A percentile compares a stretch with the other conserved stretches of the same genome.
phyloP scores from a whole-genome alignment of 2,329 filamentous ascomycete species.

The Chrysoporthe austroafricana region DNA sequence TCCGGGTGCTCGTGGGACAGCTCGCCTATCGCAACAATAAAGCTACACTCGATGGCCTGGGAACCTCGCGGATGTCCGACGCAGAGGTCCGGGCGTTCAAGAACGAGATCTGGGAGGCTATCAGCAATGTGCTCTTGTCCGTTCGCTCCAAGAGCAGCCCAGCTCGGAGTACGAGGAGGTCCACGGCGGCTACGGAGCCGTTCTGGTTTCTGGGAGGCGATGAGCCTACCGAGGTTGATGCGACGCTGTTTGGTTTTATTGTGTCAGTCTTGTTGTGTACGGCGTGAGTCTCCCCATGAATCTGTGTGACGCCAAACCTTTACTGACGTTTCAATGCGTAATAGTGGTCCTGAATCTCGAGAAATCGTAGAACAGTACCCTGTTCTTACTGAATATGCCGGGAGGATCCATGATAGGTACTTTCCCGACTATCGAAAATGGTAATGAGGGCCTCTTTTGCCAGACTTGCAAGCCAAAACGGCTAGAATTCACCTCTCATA shows the following conservation, averaged over 20 bases:
- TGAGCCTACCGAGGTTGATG: slow-evolving; percentile 60
- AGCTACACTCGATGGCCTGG: slow-evolving; percentile 58
- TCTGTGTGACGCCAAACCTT: slow-evolving; percentile 16
- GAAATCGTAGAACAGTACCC: slow-evolving; percentile 51
- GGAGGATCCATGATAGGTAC: slow-evolving; percentile 57
- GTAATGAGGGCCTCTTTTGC: slow-evolving; percentile 20
- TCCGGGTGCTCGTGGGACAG: slow-evolving; percentile 55
- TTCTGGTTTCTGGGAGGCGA: slow-evolving; percentile 63
- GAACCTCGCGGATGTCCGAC: slow-evolving; percentile 53
- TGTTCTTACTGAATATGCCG: slow-evolving; percentile 57
- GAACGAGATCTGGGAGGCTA: slow-evolving; percentile 56
- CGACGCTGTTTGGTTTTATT: slow-evolving; percentile 61
- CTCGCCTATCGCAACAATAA: slow-evolving; percentile 49
- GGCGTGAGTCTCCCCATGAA: slow-evolving; percentile 50
- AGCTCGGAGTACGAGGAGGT: slow-evolving; percentile 9
- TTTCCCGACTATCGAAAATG: slow-evolving; percentile 61
- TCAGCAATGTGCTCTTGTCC: slow-evolving; percentile 48
- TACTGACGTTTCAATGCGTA: slow-evolving; percentile 20
- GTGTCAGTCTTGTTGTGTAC: slow-evolving; percentile 53
- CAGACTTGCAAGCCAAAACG: neutral
- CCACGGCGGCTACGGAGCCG: slow-evolving; percentile 36
- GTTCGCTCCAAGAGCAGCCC: slow-evolving; percentile 36
- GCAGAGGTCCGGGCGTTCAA: slow-evolving; percentile 53
- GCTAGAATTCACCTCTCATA: too few relatives aligned
- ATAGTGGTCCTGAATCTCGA: slow-evolving; percentile 51